Conservation (phyloP, 192 early-diverging fungal genomes). For the Dissophora globulifera region DNA sequence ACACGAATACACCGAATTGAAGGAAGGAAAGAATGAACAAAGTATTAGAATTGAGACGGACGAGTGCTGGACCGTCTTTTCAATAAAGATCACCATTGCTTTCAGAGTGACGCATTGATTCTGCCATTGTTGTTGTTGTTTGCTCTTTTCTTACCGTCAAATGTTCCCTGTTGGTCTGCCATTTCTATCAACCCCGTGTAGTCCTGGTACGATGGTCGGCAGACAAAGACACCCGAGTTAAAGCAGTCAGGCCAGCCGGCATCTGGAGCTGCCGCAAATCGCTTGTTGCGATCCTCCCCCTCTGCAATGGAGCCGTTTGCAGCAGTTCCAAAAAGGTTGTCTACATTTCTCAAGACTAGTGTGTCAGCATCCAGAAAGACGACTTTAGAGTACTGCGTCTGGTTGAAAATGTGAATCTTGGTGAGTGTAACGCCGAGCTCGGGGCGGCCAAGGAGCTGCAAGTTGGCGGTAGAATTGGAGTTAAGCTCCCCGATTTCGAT, state of each 20-base stretch:
- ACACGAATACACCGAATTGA: too few relatives aligned
- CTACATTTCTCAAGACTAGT: conserved; percentile 80
- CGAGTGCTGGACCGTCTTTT: too few relatives aligned
- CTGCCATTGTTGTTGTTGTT: too few relatives aligned
- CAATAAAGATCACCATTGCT: too few relatives aligned
- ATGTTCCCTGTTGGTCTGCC: conserved; percentile 70
- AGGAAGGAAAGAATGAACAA: too few relatives aligned
- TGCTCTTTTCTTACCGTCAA: conserved; percentile 87
- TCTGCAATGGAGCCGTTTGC: conserved; percentile 48
- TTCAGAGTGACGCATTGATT: too few relatives aligned
- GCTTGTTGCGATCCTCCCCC: conserved; percentile 53
- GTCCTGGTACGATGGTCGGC: conserved; percentile 63
- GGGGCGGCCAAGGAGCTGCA: conserved; percentile 82
- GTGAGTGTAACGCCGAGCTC: conserved; percentile 92
- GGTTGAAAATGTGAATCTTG: conserved; percentile 91
- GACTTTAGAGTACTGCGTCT: conserved; percentile 72
- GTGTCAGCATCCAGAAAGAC: conserved; percentile 93
- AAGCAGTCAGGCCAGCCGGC: conserved; percentile 98
- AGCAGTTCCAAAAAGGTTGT: conserved; percentile 78
- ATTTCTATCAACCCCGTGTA: conserved; percentile 63
- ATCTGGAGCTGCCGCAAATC: conserved; percentile 89
- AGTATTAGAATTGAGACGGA: too few relatives aligned
- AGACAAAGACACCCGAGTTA: conserved; percentile 95
- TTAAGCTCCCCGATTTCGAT: conserved; percentile 73
- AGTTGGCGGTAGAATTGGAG: conserved; percentile 68